Conservation (phyloP, 805 yeast species). For the Ogataea siamensis region DNA sequence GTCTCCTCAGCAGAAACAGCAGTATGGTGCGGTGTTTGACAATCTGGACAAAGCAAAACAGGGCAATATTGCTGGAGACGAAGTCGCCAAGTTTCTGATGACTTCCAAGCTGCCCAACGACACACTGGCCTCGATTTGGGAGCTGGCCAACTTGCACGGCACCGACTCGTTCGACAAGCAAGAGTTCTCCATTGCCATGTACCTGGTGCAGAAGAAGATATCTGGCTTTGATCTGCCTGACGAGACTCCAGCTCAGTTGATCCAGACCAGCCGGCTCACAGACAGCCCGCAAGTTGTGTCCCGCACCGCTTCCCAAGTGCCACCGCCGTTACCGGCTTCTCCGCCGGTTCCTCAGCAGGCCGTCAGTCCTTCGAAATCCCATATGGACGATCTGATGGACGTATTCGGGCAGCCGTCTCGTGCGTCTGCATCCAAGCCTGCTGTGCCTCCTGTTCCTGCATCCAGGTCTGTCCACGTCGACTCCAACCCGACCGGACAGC, state of each 20-base stretch:
- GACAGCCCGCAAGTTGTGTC: slow-evolving; percentile 7
- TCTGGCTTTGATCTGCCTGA: slow-evolving; percentile 77
- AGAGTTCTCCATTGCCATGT: slow-evolving; percentile 94
- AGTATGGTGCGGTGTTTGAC: slow-evolving; percentile 77
- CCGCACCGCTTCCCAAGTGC: slow-evolving; percentile 9
- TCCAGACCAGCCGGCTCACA: slow-evolving; percentile 33
- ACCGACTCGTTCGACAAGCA: slow-evolving; percentile 74
- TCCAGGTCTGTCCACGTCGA: slow-evolving; percentile 22
- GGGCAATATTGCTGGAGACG: slow-evolving; percentile 69
- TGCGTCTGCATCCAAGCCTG: slow-evolving; percentile 25
- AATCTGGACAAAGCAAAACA: slow-evolving; percentile 63
- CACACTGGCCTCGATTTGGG: slow-evolving; percentile 89
- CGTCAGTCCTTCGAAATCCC: slow-evolving; percentile 27
- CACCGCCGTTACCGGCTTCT: slow-evolving; percentile 15
- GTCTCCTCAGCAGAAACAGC: slow-evolving; percentile 64
- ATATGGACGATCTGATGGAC: slow-evolving; percentile 67
- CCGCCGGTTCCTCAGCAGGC: slow-evolving; percentile 15
- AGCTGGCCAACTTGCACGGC: slow-evolving; percentile 84
- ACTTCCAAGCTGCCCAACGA: slow-evolving; percentile 85
- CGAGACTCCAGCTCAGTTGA: slow-evolving; percentile 65
- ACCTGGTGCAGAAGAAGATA: slow-evolving; percentile 79
- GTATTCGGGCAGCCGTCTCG: slow-evolving; percentile 41
- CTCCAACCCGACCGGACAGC: slow-evolving; percentile 29
- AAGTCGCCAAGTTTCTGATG: slow-evolving; percentile 85
- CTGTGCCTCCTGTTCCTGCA: slow-evolving; percentile 34